A percentile compares a stretch with the other conserved stretches of the same genome.
Evolutionary conservation across 1,284 basidiomycete genomes (phyloP).

Genomic region (Moesziomyces parantarcticus): DNA sequence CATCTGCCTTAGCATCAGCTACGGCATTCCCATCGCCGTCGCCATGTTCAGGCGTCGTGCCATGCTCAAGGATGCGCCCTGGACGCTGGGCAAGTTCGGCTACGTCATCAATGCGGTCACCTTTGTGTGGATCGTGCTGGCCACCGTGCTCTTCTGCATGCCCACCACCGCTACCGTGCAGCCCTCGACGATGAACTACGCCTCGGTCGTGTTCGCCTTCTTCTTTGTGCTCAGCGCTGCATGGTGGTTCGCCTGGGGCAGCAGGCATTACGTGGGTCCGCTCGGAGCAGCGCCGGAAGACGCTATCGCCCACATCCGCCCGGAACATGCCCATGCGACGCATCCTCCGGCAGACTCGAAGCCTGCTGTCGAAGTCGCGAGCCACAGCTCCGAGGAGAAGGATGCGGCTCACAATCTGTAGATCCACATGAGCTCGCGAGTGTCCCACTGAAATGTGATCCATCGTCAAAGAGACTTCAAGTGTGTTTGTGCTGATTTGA

Average conservation of each 20-base stretch:
- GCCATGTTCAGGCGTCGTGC: constrained; percentile 67
- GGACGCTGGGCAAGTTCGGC: constrained; percentile 69
- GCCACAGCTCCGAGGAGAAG: constrained; percentile 26
- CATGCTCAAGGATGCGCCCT: constrained; percentile 68
- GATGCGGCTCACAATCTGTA: constrained; percentile 7
- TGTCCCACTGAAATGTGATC: too few species aligned
- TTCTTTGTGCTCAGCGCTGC: constrained; percentile 46
- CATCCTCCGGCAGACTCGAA: constrained; percentile 3
- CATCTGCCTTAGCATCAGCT: constrained; percentile 61
- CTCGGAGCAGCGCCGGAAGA: constrained; percentile 37
- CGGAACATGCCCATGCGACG: not conserved
- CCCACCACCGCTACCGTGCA: constrained; percentile 69
- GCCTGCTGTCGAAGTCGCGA: constrained; percentile 20
- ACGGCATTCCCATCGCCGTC: constrained; percentile 69
- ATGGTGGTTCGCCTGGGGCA: constrained; percentile 50
- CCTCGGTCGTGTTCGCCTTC: constrained; percentile 51
- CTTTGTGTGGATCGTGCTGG: constrained; percentile 69
- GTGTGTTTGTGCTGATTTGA: not conserved
- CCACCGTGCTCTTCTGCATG: constrained; percentile 70
- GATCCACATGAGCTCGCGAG: not conserved
- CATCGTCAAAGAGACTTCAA: not conserved
- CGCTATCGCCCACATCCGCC: constrained; percentile 7
- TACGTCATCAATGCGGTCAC: constrained; percentile 67
- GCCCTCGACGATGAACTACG: constrained; percentile 69
- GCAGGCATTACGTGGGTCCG: constrained; percentile 46